Evolutionary conservation across 202 grass and related monocot genomes (phyloP).

Genomic region (Panicum virgatum): DNA sequence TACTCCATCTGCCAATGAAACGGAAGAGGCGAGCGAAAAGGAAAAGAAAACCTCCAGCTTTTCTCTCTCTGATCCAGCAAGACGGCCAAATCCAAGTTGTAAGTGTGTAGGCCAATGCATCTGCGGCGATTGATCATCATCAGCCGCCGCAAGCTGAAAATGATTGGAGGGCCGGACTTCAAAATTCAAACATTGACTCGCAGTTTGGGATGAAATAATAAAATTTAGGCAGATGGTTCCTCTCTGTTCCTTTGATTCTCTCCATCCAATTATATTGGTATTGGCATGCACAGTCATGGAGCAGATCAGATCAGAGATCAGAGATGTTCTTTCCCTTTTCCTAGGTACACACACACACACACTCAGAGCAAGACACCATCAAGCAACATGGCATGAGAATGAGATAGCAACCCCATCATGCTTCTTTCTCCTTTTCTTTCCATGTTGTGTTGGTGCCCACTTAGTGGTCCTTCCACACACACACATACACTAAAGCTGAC

Average conservation of each 20-base stretch:
- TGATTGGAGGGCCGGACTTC: background rate
- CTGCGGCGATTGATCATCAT: background rate
- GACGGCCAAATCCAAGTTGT: background rate
- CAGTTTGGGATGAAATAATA: background rate
- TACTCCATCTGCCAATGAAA: constrained; percentile 1
- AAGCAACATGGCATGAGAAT: constrained; percentile 35
- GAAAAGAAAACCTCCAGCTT: background rate
- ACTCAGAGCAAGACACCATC: too few relatives aligned
- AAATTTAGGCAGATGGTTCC: background rate
- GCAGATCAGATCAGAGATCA: constrained; percentile 26
- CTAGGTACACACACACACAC: too few relatives aligned
- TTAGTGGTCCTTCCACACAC: constrained; percentile 22
- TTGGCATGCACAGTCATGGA: constrained; percentile 31
- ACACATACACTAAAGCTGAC: constrained; percentile 35
- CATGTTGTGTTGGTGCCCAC: constrained; percentile 71
- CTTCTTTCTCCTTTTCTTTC: constrained; percentile 22
- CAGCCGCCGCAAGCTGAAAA: background rate
- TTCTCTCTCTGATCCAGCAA: background rate
- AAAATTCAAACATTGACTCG: background rate
- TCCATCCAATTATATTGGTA: constrained; percentile 19
- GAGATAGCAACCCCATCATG: constrained; percentile 37
- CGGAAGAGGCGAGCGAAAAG: background rate
- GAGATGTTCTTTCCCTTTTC: constrained; percentile 2
- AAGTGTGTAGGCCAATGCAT: background rate
- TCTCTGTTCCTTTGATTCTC: background rate